A percentile compares a stretch with the other conserved stretches of the same genome.
phyloP scores from a whole-genome alignment of 148 eudicot species.

The Silene uniflora region DNA sequence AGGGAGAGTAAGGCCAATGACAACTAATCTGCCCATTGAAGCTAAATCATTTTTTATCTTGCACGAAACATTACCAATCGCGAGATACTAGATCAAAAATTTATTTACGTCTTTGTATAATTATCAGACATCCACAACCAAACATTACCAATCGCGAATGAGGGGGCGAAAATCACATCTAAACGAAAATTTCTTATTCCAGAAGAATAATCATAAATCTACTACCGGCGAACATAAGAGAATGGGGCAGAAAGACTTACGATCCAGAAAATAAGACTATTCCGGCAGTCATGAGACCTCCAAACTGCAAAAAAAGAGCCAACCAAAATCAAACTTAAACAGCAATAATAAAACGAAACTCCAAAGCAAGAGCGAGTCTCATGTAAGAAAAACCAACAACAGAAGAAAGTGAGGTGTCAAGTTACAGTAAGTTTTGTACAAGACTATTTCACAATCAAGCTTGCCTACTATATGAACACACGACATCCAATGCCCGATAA shows the following conservation, averaged over 20 bases:
- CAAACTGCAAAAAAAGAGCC: conserved; percentile 52
- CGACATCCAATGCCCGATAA: background rate
- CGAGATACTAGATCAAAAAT: too few relatives aligned
- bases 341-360: background rate
- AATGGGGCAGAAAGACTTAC: conserved; percentile 47
- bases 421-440: too few relatives aligned
- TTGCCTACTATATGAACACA: too few relatives aligned
- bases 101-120: background rate
- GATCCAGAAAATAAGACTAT: conserved; percentile 83
- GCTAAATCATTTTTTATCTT: too few relatives aligned
- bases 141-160: background rate
- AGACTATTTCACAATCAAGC: too few relatives aligned
- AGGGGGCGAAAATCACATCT: background rate
- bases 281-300: conserved; percentile 80
- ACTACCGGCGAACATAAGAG: background rate
- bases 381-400: background rate
- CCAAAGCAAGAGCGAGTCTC: background rate
- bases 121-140: background rate
- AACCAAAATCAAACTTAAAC: background rate
- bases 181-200: conserved; percentile 1
- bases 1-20: too few relatives aligned
- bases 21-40: too few relatives aligned
- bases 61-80: too few relatives aligned
- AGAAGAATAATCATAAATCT: background rate
- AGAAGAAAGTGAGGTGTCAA: too few relatives aligned